Percentiles rank a stretch among this genome's conserved stretches.
These are phyloP conservation scores for Eutrema japonicum DNA, from an alignment of 345 rosid species.

Conservation along the genomic window DNA sequence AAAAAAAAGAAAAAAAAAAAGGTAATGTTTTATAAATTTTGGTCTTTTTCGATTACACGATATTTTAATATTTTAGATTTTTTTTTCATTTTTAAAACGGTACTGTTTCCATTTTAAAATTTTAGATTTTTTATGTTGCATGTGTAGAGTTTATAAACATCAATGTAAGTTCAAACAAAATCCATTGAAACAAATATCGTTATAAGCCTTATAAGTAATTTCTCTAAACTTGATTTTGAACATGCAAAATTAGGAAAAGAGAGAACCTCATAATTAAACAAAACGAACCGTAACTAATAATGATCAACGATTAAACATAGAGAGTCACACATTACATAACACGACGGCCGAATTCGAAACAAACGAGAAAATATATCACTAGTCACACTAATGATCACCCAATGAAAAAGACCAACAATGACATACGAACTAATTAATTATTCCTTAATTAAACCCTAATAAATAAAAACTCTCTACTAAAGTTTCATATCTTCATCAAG, in stretches of 20 bases:
- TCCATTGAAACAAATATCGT: neutral
- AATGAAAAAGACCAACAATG: slow-evolving; percentile 4
- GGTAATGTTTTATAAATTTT: too few relatives aligned
- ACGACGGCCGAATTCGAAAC: slow-evolving; percentile 13
- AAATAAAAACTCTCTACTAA: slow-evolving; percentile 18
- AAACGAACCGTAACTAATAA: neutral
- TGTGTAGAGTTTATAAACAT: neutral
- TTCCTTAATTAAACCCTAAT: slow-evolving; percentile 18
- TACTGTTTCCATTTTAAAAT: neutral
- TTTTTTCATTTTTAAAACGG: too few relatives aligned
- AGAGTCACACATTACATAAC: slow-evolving; percentile 25
- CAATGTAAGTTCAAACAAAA: neutral
- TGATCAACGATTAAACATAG: slow-evolving; percentile 24
- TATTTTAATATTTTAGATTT: too few relatives aligned
- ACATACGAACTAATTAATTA: slow-evolving; percentile 25
- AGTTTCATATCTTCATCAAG: slow-evolving; percentile 18
- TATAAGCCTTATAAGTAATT: neutral
- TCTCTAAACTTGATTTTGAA: neutral
- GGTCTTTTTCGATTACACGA: too few relatives aligned
- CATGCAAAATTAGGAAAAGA: slow-evolving; percentile 1
- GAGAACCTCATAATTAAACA: neutral
- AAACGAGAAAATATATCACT: slow-evolving; percentile 28
- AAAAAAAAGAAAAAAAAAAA: too few relatives aligned
- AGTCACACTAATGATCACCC: slow-evolving; percentile 21
- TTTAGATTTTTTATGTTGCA: neutral